Percentiles rank a stretch among this genome's conserved stretches.
Evolutionary conservation across 257 asterid genomes (phyloP).

Genomic region (Ballota nigra): DNA sequence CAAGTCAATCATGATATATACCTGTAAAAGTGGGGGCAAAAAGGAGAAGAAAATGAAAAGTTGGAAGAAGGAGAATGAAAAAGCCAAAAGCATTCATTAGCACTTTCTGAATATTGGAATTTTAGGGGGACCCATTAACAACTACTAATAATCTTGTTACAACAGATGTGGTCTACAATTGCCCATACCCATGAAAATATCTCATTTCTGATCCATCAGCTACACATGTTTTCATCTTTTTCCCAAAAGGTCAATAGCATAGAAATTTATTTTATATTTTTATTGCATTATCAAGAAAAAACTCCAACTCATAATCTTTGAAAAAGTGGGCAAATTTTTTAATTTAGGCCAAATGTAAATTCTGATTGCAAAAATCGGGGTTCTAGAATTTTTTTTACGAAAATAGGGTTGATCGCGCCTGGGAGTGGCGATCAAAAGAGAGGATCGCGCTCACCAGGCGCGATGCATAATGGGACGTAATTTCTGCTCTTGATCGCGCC

Average conservation of each 20-base stretch:
- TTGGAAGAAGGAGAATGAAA: constrained; percentile 24
- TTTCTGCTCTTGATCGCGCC: no score
- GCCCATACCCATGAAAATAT: constrained; percentile 33
- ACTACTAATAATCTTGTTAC: constrained; percentile 23
- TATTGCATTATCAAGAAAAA: not conserved
- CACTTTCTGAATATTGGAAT: constrained; percentile 33
- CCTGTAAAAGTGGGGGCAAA: constrained; percentile 20
- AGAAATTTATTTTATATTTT: not conserved
- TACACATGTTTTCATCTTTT: constrained; percentile 26
- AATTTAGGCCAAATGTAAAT: no score
- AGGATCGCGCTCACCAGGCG: no score
- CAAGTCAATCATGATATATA: not conserved
- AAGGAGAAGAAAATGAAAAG: not conserved
- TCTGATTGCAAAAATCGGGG: no score
- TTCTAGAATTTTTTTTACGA: no score
- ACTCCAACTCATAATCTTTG: no score
- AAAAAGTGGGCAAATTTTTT: no score
- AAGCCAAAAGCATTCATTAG: constrained; percentile 43
- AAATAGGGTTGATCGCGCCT: no score
- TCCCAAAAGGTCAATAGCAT: not conserved
- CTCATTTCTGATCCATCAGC: constrained; percentile 25
- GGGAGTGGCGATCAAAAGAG: no score
- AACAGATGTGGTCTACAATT: constrained; percentile 45
- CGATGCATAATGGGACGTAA: no score
- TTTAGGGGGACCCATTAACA: constrained; percentile 36